These are phyloP conservation scores for Candida gorgasii DNA, from an alignment of 805 yeast species.

Conservation along the genomic window DNA sequence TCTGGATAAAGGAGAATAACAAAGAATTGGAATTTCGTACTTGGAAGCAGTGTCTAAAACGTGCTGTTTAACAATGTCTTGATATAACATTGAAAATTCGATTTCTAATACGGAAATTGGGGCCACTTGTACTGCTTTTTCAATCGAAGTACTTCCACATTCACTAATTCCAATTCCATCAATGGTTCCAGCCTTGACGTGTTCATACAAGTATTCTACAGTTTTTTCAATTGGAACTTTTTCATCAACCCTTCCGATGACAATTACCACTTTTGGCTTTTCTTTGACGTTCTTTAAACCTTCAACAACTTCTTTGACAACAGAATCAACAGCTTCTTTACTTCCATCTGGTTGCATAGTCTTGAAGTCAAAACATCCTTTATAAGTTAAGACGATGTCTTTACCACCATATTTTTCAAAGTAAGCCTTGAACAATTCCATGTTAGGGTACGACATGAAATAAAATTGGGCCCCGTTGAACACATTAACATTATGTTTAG, in stretches of 20 bases:
- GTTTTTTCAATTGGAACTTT: slow-evolving; percentile 59
- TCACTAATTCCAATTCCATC: slow-evolving; percentile 78
- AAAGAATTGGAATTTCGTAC: slow-evolving; percentile 62
- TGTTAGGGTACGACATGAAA: slow-evolving; percentile 51
- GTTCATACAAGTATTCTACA: slow-evolving; percentile 54
- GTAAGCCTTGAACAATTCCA: slow-evolving; percentile 58
- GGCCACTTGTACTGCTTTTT: slow-evolving; percentile 53
- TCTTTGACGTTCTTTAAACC: slow-evolving; percentile 22
- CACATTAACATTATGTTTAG: slow-evolving; percentile 48
- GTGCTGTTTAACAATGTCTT: slow-evolving; percentile 63
- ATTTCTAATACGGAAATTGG: slow-evolving; percentile 72
- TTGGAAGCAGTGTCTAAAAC: slow-evolving; percentile 59
- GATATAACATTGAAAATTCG: slow-evolving; percentile 73
- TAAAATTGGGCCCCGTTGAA: slow-evolving; percentile 81
- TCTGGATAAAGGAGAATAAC: slow-evolving; percentile 82
- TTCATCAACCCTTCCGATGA: slow-evolving; percentile 70
- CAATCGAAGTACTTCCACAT: slow-evolving; percentile 60
- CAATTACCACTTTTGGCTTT: slow-evolving; percentile 51
- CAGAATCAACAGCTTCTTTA: slow-evolving; percentile 44
- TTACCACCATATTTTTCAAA: slow-evolving; percentile 42
- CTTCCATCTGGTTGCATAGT: slow-evolving; percentile 51
- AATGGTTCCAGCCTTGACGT: slow-evolving; percentile 62
- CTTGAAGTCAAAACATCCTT: slow-evolving; percentile 55
- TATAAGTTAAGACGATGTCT: slow-evolving; percentile 60
- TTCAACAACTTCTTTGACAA: slow-evolving; percentile 46